These are phyloP conservation scores for Kurtzmaniella quercitrusa DNA, from an alignment of 1,139 yeast species.

Conservation along the genomic window DNA sequence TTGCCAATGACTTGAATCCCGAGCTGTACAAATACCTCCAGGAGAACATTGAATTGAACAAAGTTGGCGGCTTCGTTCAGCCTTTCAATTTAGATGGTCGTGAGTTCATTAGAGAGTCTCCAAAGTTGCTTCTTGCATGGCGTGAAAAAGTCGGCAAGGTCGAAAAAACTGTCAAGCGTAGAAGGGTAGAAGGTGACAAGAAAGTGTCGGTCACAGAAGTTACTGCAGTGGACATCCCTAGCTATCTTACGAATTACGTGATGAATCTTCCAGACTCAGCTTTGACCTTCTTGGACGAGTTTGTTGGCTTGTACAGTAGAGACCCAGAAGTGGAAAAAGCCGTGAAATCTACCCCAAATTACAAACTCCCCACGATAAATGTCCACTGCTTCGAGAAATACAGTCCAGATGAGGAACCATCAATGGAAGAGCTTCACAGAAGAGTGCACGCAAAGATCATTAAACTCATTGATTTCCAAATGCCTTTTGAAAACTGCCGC, in stretches of 20 bases:
- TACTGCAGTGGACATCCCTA: constrained; percentile 48
- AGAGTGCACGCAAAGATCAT: constrained; percentile 61
- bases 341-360: constrained; percentile 35
- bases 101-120: constrained; percentile 64
- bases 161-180: constrained; percentile 27
- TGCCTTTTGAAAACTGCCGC: constrained; percentile 42
- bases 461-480: constrained; percentile 45
- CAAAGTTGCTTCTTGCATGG: constrained; percentile 44
- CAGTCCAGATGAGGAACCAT: constrained; percentile 66
- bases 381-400: constrained; percentile 93
- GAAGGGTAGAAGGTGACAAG: constrained; percentile 25
- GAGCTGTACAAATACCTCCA: constrained; percentile 69
- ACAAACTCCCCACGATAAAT: constrained; percentile 69
- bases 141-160: constrained; percentile 19
- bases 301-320: constrained; percentile 58
- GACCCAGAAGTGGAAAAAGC: constrained; percentile 31
- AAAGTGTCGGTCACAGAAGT: constrained; percentile 21
- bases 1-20: constrained; percentile 94
- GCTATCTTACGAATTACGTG: constrained; percentile 65
- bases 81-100: constrained; percentile 80
- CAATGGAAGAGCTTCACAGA: constrained; percentile 55
- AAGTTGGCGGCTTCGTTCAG: constrained; percentile 55
- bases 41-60: constrained; percentile 62
- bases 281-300: constrained; percentile 74
- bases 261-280: constrained; percentile 98